Evolutionary conservation across 768 basidiomycete species (phyloP), one percentile per base, ranked within the genome.

Genomic region (Hygrocybe coccinea): DNA sequence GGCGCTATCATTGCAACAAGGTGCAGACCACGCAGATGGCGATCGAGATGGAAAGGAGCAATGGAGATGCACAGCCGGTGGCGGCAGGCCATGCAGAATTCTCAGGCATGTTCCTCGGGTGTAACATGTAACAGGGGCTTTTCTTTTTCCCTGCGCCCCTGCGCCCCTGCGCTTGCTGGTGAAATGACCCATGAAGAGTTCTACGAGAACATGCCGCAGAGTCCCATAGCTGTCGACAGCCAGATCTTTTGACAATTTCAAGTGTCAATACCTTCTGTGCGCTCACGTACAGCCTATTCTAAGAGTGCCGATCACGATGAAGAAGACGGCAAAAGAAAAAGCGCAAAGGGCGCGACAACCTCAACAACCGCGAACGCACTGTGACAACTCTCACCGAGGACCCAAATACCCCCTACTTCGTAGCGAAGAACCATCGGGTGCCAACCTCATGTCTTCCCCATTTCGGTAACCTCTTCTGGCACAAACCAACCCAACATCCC

Each of bases 331-430:
- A 79, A 76, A 82, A 77, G 70, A 83, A 82, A 71, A 84, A 84
- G 65, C 76, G 81, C 61, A 84, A 82, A 65, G 76, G 75, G 19
- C 81, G 82, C 54, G 74, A 67, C 66, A 76, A 77, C 67, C 67
- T 71, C 60, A 77, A 75, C 60, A 79, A 74, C 68, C 79, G 85
- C 62, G 82, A 85, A 67, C 80, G 84, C 55, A 85, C 83, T n/a
- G 82, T 85, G 61, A 82, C 82, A 59, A 84, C 83, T 35, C 81
- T 85, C 64, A 82, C 82, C 9, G 76, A 82, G 62, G 80, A 81
- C 59, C 76, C 83, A 47, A 77, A 79, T 62, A 77, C 79, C 2
- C 74, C 76, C 29, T 81, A 77, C 56, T 74, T 81, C 55, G 71
- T 80, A 29, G 76, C 59, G 82, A 83, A 67, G 79, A 82, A 15